A percentile compares a stretch with the other conserved stretches of the same genome.
phyloP scores from a whole-genome alignment of 352 stramenopile species.

The Halophytophthora batemanensis region DNA sequence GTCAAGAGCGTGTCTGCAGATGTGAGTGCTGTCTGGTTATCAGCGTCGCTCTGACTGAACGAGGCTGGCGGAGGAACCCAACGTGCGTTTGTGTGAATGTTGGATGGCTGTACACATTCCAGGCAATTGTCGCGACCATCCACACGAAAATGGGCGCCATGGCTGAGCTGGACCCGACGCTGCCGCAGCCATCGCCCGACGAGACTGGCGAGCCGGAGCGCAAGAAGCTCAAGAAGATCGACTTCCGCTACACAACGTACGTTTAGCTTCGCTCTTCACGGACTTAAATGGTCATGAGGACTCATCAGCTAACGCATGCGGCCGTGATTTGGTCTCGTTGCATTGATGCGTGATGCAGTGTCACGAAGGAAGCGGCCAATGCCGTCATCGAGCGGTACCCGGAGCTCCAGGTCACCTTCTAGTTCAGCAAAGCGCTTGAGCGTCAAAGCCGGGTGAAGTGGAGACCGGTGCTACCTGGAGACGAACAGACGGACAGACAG shows the following conservation, averaged over 20 bases:
- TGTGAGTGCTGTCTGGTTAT: conserved; percentile 25
- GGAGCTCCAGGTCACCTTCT: conserved; percentile 39
- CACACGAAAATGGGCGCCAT: conserved; percentile 72
- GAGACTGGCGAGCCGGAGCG: conserved; percentile 61
- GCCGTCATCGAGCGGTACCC: conserved; percentile 70
- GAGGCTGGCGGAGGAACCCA: no score
- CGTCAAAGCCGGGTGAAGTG: no score
- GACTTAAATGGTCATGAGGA: no score
- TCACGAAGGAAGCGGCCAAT: conserved; percentile 81
- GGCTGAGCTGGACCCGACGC: conserved; percentile 30
- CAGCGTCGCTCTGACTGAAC: not conserved
- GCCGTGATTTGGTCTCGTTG: conserved; percentile 2
- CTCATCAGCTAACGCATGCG: not conserved
- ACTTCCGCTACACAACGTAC: conserved; percentile 88
- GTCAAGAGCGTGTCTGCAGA: conserved; percentile 85
- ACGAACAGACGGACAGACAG: no score
- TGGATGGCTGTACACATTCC: not conserved
- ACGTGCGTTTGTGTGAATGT: not conserved
- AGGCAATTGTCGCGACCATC: conserved; percentile 73
- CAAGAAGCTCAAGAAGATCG: conserved; percentile 87
- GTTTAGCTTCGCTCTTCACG: conserved; percentile 10
- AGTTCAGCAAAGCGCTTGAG: not conserved
- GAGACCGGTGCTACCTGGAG: no score
- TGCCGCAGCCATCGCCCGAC: conserved; percentile 17
- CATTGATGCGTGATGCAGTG: conserved; percentile 22